Conservation (phyloP, 345 rosid species). For the Populus davidiana region DNA sequence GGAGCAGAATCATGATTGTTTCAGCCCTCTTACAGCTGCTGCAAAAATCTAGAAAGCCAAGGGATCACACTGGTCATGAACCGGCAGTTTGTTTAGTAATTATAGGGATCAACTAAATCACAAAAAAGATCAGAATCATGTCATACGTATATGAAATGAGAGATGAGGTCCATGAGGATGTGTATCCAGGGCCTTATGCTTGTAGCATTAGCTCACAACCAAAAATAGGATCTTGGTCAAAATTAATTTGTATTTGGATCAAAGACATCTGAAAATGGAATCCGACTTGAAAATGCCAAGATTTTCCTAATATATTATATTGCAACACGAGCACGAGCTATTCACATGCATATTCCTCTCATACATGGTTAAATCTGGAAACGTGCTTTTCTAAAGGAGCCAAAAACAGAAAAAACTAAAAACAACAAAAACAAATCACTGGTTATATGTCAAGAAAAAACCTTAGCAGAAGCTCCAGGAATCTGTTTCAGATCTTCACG, state of each 20-base stretch:
- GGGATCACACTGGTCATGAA: conserved; percentile 6
- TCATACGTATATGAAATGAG: background rate
- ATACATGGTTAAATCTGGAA: background rate
- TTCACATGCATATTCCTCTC: background rate
- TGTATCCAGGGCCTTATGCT: background rate
- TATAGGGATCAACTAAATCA: too few relatives aligned
- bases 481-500: conserved; percentile 21
- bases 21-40: conserved; percentile 41
- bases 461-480: conserved; percentile 36
- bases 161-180: background rate
- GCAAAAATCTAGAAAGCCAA: conserved; percentile 38
- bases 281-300: background rate
- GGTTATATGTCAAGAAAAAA: conserved; percentile 3
- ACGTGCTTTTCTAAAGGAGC: background rate
- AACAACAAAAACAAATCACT: background rate
- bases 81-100: background rate
- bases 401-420: background rate
- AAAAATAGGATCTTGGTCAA: background rate
- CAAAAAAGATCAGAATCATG: background rate
- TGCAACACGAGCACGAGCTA: background rate
- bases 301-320: background rate
- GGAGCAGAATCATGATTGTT: conserved; percentile 13
- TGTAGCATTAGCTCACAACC: background rate
- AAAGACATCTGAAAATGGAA: background rate
- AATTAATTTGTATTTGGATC: background rate